phyloP scores from a whole-genome alignment of 345 rosid species.

The Dipteronia dyeriana region DNA sequence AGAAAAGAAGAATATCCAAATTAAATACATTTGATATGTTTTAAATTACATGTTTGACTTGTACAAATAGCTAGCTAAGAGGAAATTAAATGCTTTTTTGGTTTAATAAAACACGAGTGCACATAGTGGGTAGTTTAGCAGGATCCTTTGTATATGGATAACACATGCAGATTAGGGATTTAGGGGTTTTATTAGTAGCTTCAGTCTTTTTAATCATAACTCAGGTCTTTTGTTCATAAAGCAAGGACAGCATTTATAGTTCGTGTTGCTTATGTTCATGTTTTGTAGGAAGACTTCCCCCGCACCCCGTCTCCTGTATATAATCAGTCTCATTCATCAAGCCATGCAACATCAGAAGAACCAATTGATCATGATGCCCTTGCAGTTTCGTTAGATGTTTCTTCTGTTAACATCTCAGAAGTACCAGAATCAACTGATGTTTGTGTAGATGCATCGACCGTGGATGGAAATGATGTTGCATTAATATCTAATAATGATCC shows the following conservation, averaged over 20 bases:
- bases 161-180: neutral
- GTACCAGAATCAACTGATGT: conserved; percentile 46
- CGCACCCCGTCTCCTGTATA: conserved; percentile 79
- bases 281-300: conserved; percentile 62
- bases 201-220: neutral
- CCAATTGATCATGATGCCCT: conserved; percentile 48
- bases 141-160: neutral
- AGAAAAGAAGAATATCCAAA: neutral
- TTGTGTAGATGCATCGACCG: conserved; percentile 32
- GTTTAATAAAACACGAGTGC: neutral
- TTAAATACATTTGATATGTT: neutral
- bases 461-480: conserved; percentile 47
- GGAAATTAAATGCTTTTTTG: neutral
- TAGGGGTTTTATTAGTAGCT: neutral
- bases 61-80: neutral
- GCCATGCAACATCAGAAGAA: conserved; percentile 58
- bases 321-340: conserved; percentile 71
- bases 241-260: neutral
- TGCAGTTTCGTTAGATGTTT: conserved; percentile 42
- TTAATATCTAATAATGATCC: conserved; percentile 48
- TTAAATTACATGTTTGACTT: neutral
- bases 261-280: conserved; percentile 10
- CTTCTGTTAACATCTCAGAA: conserved; percentile 54
- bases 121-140: neutral
- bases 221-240: neutral